phyloP scores from a whole-genome alignment of 2,329 filamentous ascomycete species.

The Paramyrothecium sp. region DNA sequence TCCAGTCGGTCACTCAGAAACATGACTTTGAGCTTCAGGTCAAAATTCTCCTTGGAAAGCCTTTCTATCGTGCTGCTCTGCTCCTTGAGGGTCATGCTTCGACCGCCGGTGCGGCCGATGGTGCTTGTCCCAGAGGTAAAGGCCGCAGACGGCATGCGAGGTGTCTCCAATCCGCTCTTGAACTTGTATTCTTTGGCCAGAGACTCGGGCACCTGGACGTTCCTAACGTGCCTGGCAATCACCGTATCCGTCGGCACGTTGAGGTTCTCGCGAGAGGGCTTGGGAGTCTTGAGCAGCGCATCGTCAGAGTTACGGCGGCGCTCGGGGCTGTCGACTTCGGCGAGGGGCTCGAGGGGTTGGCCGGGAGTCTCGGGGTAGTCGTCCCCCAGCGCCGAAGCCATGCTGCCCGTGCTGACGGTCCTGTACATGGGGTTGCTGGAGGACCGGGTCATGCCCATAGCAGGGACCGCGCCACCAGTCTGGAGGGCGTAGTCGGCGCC shows the following conservation, averaged over 20 bases:
- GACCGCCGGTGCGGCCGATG: slow-evolving; percentile 57
- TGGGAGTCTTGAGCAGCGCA: slow-evolving; percentile 65
- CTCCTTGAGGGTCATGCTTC: slow-evolving; percentile 87
- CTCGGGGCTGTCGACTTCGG: slow-evolving; percentile 45
- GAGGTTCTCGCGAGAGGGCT: slow-evolving; percentile 52
- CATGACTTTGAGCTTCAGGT: slow-evolving; percentile 95
- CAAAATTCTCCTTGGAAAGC: slow-evolving; percentile 96
- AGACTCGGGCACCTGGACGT: slow-evolving; percentile 87
- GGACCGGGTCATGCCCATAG: slow-evolving; percentile 46
- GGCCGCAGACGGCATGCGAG: slow-evolving; percentile 53
- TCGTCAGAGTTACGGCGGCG: slow-evolving; percentile 36
- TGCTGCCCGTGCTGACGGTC: slow-evolving; percentile 84
- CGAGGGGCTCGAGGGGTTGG: slow-evolving; percentile 47
- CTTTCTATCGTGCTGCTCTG: slow-evolving; percentile 97
- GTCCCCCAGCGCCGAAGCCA: slow-evolving; percentile 69
- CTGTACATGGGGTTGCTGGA: slow-evolving; percentile 62
- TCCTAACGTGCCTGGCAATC: slow-evolving; percentile 82
- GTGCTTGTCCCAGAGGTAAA: slow-evolving; percentile 42
- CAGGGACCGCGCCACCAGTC: slow-evolving; percentile 72
- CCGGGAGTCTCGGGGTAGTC: slow-evolving; percentile 46
- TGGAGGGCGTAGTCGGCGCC: slow-evolving; percentile 79
- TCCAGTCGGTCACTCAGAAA: slow-evolving; percentile 92
- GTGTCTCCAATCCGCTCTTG: slow-evolving; percentile 64
- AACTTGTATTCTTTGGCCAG: slow-evolving; percentile 83
- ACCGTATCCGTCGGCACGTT: slow-evolving; percentile 79